Base-by-base conservation (phyloP, 352 stramenopile genomes). In the Pythium scleroteichum region DNA sequence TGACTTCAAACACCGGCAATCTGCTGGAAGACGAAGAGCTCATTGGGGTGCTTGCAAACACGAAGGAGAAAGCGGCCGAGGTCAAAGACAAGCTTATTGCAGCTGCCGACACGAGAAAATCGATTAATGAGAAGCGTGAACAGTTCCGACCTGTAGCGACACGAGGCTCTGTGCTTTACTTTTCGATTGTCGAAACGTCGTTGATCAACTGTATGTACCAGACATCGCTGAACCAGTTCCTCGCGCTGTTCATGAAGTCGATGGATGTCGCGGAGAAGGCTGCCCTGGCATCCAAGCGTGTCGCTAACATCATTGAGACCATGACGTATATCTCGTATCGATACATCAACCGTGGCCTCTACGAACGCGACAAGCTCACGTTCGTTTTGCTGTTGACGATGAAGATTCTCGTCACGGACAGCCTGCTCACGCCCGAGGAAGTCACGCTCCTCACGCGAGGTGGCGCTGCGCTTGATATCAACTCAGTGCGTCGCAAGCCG, bases 161-260 rank as follows among this genome's bases (percentile, higher is more conserved):
- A 12, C 86, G 97, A 29, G 97, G 96, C 56, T 98, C 95, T 8
- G 95, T 99, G 20, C 74, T 99, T 0, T 99, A 99, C 64, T 99
- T 99, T 68, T 97, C 92, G 4, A 98, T 99, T 59, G 97, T 99
- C 23, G 97, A 99, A 72, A 98, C 98, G 58, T 98, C 91, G 52
- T 67, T 98, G 45, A 97, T 99, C 45, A 99, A 99, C 73, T 97
- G 95, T 61, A 99, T 99, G 97, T 99, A 99, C 80, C 97, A 99
- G 81, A 99, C 97, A 32, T 99, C 94, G 10, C 72, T 99, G 38
- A 96, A 95, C 59, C 97, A 99, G 79, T 99, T 99, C 73, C 66
- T 99, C 33, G 85, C 92, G 55, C 71, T 99, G 22, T 99, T 99
- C 66, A 98, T 98, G 88, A 92, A 95, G 46, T 98, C 92, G 0